Evolutionary conservation across 75 land plant genomes (phyloP).

Genomic region (Ceratopteris richardii): DNA sequence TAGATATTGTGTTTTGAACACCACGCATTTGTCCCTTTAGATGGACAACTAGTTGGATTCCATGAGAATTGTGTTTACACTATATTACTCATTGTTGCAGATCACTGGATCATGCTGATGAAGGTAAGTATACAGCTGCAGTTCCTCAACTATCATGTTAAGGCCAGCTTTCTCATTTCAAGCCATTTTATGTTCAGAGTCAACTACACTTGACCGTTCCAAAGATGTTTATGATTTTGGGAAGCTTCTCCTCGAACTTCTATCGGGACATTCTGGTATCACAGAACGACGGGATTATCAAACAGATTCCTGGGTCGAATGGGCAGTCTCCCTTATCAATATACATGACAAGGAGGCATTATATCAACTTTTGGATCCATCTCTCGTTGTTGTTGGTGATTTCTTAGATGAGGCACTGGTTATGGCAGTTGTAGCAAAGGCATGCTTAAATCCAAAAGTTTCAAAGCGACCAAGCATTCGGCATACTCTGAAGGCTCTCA

Average conservation of each 20-base stretch:
- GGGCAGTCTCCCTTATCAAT: slow-evolving; percentile 17
- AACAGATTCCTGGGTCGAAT: slow-evolving; percentile 16
- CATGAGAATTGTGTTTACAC: too few species aligned
- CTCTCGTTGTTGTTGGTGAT: slow-evolving; percentile 28
- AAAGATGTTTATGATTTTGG: slow-evolving; percentile 24
- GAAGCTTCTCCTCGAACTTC: slow-evolving; percentile 21
- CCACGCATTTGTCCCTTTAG: too few species aligned
- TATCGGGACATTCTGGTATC: slow-evolving; percentile 13
- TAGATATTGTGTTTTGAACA: too few species aligned
- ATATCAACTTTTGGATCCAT: slow-evolving; percentile 17
- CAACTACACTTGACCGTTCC: background rate
- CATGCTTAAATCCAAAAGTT: slow-evolving; percentile 13
- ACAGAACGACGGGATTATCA: slow-evolving; percentile 1
- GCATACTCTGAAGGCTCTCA: slow-evolving; percentile 21
- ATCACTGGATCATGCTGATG: slow-evolving; percentile 22
- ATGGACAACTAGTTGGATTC: too few species aligned
- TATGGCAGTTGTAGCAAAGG: slow-evolving; percentile 25
- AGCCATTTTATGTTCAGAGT: background rate
- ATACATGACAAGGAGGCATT: slow-evolving; percentile 16
- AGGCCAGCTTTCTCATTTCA: background rate
- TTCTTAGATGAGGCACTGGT: slow-evolving; percentile 29
- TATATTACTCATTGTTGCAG: too few species aligned
- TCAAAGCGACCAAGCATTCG: slow-evolving; percentile 22
- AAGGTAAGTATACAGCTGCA: slow-evolving; percentile 8
- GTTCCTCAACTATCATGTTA: background rate